phyloP scores from a whole-genome alignment of 1,284 basidiomycete species.

The Tilletia setariae region DNA sequence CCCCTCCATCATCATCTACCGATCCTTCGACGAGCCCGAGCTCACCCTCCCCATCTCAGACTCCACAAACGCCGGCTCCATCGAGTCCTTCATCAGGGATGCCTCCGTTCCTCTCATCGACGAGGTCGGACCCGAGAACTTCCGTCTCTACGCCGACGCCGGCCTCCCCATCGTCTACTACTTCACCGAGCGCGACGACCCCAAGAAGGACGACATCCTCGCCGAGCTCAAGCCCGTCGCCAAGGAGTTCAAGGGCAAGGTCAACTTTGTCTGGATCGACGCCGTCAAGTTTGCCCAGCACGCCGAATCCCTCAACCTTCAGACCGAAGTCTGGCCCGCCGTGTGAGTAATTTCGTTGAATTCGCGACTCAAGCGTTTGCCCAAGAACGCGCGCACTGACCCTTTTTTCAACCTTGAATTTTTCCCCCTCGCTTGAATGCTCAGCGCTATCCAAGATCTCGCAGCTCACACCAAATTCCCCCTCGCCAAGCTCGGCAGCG shows the following conservation, averaged over 20 bases:
- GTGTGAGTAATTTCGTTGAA: constrained; percentile 57
- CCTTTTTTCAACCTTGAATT: not conserved
- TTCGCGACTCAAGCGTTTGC: not conserved
- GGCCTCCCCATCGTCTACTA: constrained; percentile 88
- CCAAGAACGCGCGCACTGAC: not conserved
- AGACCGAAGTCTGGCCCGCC: constrained; percentile 75
- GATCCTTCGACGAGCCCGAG: constrained; percentile 82
- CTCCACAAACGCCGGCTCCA: constrained; percentile 61
- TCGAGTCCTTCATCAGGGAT: constrained; percentile 68
- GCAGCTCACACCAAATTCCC: constrained; percentile 84
- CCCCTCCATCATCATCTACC: constrained; percentile 87
- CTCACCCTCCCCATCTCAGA: constrained; percentile 59
- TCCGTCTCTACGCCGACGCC: constrained; percentile 76
- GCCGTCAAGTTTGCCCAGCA: constrained; percentile 88
- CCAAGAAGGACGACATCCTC: constrained; percentile 67
- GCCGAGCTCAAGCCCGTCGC: constrained; percentile 73
- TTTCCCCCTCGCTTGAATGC: too few species aligned
- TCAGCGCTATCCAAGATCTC: constrained; percentile 77
- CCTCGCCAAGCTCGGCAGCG: constrained; percentile 66
- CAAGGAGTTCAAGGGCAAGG: constrained; percentile 72
- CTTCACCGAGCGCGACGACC: constrained; percentile 78
- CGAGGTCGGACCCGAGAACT: constrained; percentile 93
- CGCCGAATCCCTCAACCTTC: constrained; percentile 87
- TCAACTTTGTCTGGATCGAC: constrained; percentile 99
- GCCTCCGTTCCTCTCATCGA: constrained; percentile 85